Evolutionary conservation across 129 eudicot genomes (phyloP).

Genomic region (Scalesia atractyloides): DNA sequence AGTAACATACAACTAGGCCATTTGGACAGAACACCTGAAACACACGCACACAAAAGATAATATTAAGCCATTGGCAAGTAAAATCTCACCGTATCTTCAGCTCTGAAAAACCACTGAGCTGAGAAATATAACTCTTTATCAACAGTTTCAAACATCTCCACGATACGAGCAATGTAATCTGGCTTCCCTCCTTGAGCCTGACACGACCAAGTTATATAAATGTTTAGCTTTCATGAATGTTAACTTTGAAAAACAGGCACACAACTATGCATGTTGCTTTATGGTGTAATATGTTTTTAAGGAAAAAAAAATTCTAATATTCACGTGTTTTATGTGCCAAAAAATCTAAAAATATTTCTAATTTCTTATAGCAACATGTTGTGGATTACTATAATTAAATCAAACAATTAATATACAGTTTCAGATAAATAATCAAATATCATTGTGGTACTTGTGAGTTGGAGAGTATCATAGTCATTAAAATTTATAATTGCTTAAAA

Average conservation of each 20-base stretch:
- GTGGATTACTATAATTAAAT: neutral
- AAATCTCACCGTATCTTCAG: conserved; percentile 55
- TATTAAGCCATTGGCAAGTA: conserved; percentile 9
- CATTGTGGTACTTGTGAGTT: neutral
- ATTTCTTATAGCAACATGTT: neutral
- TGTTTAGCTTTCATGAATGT: too few relatives aligned
- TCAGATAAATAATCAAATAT: too few relatives aligned
- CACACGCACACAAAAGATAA: neutral
- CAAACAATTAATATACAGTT: neutral
- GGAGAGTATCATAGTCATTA: neutral
- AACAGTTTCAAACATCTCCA: conserved; percentile 52
- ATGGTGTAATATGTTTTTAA: neutral
- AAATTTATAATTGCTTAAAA: neutral
- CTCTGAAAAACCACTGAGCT: conserved; percentile 68
- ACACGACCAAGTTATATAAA: conserved; percentile 2
- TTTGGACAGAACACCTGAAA: neutral
- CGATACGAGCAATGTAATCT: conserved; percentile 48
- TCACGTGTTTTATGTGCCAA: neutral
- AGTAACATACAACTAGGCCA: neutral
- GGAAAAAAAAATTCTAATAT: neutral
- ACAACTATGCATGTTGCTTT: too few relatives aligned
- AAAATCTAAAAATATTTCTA: neutral
- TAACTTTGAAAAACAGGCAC: too few relatives aligned
- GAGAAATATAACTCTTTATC: conserved; percentile 37
- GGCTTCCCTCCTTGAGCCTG: conserved; percentile 58